Evolutionary conservation across 2,329 filamentous ascomycete species (phyloP), one percentile per base, ranked within the genome.

Genomic region (Penicillium sp.): DNA sequence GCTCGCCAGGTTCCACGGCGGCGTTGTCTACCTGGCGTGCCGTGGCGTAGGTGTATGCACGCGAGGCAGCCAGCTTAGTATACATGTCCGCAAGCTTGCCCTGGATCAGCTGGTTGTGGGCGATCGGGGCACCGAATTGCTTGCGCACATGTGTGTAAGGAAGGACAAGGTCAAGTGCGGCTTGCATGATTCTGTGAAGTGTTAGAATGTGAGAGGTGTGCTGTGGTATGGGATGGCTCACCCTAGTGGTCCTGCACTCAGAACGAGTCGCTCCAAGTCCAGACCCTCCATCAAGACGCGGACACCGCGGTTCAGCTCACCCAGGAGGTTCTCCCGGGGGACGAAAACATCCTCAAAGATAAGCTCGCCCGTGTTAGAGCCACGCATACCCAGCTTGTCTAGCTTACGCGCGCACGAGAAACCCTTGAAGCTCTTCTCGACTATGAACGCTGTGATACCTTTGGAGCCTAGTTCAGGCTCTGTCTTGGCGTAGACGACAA

Each of bases 401-500:
- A 97, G 86, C 77, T 97, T 97, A 60, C 91, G 84, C 7, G 91
- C 87, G 68, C 91, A 92, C 61, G 86, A 89, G 79, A 97, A 97
- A 43, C 94, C 93, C 38, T 85, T 77, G 36, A 83, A 79, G 10
- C 75, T 68, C 53, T 81, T 82, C 65, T 95, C 88, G 39, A 97
- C 90, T 34, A 99, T 82, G 78, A 97, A 97, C 8, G 93, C 93
- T 0, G 93, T 96, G 73, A 99, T 96, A 55, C 94, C 94, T 77
- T 93, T 96, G 62, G 88, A 91, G 1, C 81, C 91, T 59, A 84
- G 87, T 13, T 87, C 83, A 1, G 92, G 92, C 57, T 87, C 83
- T 1, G 93, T 97, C 81, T 97, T 97, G 53, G 93, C 93, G 74
- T 99, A 99, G n/a, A 99, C 92, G 53, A 99, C 86, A 54, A 97